phyloP scores from a whole-genome alignment of 2,329 filamentous ascomycete genomes.

The Talaromyces rugulosus region DNA sequence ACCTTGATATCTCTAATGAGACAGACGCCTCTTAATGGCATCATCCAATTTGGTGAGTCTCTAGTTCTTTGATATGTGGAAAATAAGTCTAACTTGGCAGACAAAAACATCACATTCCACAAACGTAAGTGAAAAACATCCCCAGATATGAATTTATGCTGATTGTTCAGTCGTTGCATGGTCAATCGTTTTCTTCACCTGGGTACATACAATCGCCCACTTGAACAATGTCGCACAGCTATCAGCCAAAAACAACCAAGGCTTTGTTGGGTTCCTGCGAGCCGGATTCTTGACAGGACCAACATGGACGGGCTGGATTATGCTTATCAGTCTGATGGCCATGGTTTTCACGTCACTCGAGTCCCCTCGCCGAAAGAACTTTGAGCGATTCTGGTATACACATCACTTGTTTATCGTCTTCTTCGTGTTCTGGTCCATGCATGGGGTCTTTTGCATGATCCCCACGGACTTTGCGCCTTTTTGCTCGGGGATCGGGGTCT shows the following conservation, averaged over 20 bases:
- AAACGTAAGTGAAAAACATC: conserved; percentile 47
- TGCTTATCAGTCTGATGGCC: conserved; percentile 72
- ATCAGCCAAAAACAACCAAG: conserved; percentile 68
- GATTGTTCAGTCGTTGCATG: conserved; percentile 58
- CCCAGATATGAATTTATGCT: not conserved
- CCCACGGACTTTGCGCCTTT: conserved; percentile 74
- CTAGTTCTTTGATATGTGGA: not conserved
- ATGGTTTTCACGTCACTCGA: conserved; percentile 76
- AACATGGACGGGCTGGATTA: conserved; percentile 81
- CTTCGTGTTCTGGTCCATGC: conserved; percentile 88
- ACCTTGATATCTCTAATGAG: conserved; percentile 77
- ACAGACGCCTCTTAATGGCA: conserved; percentile 77
- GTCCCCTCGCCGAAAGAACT: conserved; percentile 74
- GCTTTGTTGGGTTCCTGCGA: conserved; percentile 71
- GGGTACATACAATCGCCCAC: conserved; percentile 80
- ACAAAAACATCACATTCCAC: conserved; percentile 87
- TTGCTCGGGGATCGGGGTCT: conserved; percentile 68
- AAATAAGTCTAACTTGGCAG: conserved; percentile 29
- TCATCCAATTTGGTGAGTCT: conserved; percentile 64
- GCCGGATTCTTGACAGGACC: conserved; percentile 76
- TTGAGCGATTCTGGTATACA: conserved; percentile 86
- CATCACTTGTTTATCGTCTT: conserved; percentile 85
- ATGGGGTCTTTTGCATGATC: conserved; percentile 88
- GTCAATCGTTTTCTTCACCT: conserved; percentile 85
- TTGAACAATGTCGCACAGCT: conserved; percentile 83